A percentile compares a stretch with the other conserved stretches of the same genome.
phyloP scores from a whole-genome alignment of 2,329 filamentous ascomycete species.

The Dactylonectria macrodidyma region DNA sequence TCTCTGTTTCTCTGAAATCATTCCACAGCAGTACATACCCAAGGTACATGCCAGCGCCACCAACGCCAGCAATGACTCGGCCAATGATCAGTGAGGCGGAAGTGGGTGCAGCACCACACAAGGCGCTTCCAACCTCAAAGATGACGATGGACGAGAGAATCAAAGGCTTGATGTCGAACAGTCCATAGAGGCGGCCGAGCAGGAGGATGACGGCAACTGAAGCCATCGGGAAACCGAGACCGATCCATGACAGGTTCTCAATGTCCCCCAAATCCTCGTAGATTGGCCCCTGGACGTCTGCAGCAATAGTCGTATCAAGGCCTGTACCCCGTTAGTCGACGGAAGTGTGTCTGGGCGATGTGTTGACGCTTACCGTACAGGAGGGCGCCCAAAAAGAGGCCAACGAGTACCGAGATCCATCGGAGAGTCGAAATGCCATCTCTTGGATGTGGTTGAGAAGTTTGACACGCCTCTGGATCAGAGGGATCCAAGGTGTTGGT shows the following conservation, averaged over 20 bases:
- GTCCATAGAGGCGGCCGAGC: conserved; percentile 21
- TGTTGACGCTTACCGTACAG: not conserved
- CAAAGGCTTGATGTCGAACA: conserved; percentile 43
- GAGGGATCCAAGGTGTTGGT: not conserved
- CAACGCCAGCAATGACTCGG: conserved; percentile 58
- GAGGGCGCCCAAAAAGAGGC: not conserved
- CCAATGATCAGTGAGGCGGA: conserved; percentile 62
- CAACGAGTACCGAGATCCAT: not conserved
- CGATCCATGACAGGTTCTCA: conserved; percentile 17
- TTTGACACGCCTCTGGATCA: not conserved
- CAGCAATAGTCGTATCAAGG: conserved; percentile 18
- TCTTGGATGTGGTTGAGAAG: not conserved
- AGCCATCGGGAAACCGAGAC: conserved; percentile 11
- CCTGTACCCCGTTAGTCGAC: not conserved
- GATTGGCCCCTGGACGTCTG: conserved; percentile 10
- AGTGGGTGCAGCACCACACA: conserved; percentile 57
- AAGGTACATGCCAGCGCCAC: conserved; percentile 54
- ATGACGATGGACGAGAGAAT: conserved; percentile 39
- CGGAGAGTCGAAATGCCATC: not conserved
- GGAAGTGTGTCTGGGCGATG: too few species aligned
- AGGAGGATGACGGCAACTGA: conserved; percentile 21
- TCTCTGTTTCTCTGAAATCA: not conserved
- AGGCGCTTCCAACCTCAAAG: conserved; percentile 48
- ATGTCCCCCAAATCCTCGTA: conserved; percentile 9
- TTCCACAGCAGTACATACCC: conserved; percentile 8